Base-by-base conservation (phyloP, 2,329 filamentous ascomycete genomes). In the Apiospora saccharicola region DNA sequence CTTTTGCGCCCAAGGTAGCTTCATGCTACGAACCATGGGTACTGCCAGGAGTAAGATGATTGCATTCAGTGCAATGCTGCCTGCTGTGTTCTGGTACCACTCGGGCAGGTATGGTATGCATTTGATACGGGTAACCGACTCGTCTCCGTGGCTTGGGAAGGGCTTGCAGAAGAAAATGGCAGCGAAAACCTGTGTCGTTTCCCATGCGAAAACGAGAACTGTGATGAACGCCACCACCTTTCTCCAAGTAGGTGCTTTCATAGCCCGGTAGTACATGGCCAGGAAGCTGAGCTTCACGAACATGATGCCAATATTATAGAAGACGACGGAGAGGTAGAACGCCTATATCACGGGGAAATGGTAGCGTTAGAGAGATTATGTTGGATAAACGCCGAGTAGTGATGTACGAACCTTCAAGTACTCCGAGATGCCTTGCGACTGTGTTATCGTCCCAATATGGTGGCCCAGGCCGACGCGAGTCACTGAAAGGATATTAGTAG, bases 261-360 rank as follows among this genome's bases (percentile, higher is more conserved):
- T 49, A 14, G 47, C 37, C 26, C 67, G 67, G 37, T 69, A 49
- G 44, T 69, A 69, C 67, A 69, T 46, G 26, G 67, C 24, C 6
- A 69, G 37, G 67, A 69, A 47, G 19, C 26, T 37, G 44, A 69
- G 67, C 44, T 69, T 69, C 44, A 69, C 34, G 26, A 24, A n/a
- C 67, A 49, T 49, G 67, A 69, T 46, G 8, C 67, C 67, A 13
- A n/a, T 7, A 37, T 69, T 69, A 10, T 69, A 69, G n/a, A 69
- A 69, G 14, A 69, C 16, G 5, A 49, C 16, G 8, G 67, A 69
- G 26, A 49, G 6, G 19, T 49, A 69, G 67, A 69, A 69, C 22
- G 34, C 43, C 67, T 69, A 26, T 16, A 4, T 24, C 22, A 8
- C 46, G 22, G 34, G 19, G n/a, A 41, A 10, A 41, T 5, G 57